Base-by-base conservation (phyloP, 108 stramenopile species). In the Cyclotella sp. region DNA sequence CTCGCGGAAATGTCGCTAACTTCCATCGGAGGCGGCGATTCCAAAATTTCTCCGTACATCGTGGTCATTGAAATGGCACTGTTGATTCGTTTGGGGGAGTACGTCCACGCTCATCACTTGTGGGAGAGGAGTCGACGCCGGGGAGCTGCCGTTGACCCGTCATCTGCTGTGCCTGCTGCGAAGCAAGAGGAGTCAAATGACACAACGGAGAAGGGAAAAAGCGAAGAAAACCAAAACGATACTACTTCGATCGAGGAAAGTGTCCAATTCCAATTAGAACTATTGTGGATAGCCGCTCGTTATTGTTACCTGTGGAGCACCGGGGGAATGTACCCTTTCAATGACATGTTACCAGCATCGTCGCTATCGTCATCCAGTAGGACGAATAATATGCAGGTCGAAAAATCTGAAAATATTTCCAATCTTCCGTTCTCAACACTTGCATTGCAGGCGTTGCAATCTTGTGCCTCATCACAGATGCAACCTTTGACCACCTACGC, bases 71-170 rank as follows among this genome's bases (percentile, higher is more conserved):
- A 84, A 66, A 84, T 84, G 83, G 83, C 83, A 6, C 61, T 76
- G 40, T 54, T 84, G 46, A 61, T 84, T 4, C 73, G 77, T 76
- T 65, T 84, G 61, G 77, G 73, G 21, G 84, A 84, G 49, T 84
- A 81, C 18, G 53, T 34, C 27, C 84, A 84, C 70, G 84, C 76
- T 19, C 70, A 70, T 41, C 80, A 84, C 68, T 67, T 81, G 34
- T 84, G 79, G 77, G 63, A 30, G 30, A 26, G 62, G 39, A 51
- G 76, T 59, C 76, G 79, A 42, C 42, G 57, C 15, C 16, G 24
- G 12, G 40, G 13, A 3, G 43, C 40, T 26, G 7, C 54, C 24
- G 27, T 45, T 47, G 11, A 58, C 1, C n/a, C 2, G 1, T 34
- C 65, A 24, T 44, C 45, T n/a, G 60, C 44, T 29, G 30, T 14